Evolutionary conservation across 2,329 filamentous ascomycete genomes (phyloP).

Genomic region (Fusarium cyanostomum): DNA sequence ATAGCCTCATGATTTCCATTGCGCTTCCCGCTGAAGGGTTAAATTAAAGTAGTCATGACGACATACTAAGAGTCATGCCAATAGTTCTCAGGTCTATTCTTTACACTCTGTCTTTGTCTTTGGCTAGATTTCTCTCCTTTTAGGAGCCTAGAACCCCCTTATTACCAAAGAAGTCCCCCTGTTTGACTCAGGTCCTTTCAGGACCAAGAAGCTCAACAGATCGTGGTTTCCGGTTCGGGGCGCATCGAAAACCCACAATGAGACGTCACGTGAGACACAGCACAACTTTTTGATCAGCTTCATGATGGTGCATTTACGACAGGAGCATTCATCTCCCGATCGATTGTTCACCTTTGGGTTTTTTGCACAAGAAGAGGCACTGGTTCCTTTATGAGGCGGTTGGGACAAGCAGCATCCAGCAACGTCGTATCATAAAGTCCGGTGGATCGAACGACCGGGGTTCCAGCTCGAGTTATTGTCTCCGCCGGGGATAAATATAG

Average conservation of each 20-base stretch:
- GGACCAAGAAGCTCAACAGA: conserved; percentile 1
- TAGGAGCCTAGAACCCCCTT: neutral
- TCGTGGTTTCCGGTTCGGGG: conserved; percentile 1
- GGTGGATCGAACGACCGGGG: conserved; percentile 10
- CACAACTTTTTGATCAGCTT: neutral
- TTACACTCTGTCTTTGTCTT: neutral
- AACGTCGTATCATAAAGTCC: conserved; percentile 9
- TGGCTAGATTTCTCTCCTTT: conserved; percentile 5
- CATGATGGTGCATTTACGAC: neutral
- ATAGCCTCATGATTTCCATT: neutral
- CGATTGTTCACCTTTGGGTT: neutral
- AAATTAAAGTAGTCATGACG: neutral
- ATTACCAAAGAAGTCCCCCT: neutral
- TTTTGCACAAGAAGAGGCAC: neutral
- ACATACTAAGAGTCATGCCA: neutral
- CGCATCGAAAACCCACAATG: neutral
- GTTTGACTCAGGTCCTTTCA: neutral
- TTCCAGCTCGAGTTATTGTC: neutral
- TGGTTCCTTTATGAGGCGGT: neutral
- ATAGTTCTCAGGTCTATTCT: neutral
- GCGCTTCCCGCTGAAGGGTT: neutral
- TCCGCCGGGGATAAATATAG: conserved; percentile 29
- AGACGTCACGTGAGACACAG: neutral
- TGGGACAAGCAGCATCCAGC: neutral
- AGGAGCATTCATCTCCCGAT: neutral